Evolutionary conservation across 2,329 filamentous ascomycete species (phyloP), one percentile per base, ranked within the genome.

Genomic region (Mariannaea sp.): DNA sequence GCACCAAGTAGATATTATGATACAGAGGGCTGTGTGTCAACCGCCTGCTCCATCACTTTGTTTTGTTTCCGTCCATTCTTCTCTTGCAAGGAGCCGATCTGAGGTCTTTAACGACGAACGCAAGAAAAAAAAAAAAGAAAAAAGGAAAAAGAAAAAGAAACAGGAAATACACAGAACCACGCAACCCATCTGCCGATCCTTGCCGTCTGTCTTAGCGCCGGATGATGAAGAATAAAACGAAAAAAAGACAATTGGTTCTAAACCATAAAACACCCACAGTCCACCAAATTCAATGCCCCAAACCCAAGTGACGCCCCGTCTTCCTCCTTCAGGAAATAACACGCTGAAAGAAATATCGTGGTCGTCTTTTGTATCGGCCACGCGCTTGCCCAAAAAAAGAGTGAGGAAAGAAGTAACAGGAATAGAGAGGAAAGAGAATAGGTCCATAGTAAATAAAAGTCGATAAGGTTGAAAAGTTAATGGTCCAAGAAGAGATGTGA

Each of bases 401-500:
- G 29, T 6, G 22, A 24, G 5, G 22, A 24, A 24, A 8, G 8
- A 24, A 8, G 22, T n/a, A n/a, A n/a, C n/a, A 8, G 5, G 22
- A 20, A 17, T 2, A 14, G 8, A 36, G 49, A 40, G 49, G 49
- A 57, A 33, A 55, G 55, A 57, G 46, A 52, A 60, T 61, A 47
- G 32, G 47, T 50, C 46, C 38, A 33, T 56, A 43, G 40, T 56
- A 55, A 68, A 59, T 67, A 68, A 68, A 68, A 68, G 24, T 55
- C 53, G 54, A 59, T 68, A 68, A 60, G 53, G 53, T 60, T 66
- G 51, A 60, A 64, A 65, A 56, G 43, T 53, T 57, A 46, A 42
- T 48, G 45, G 60, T 62, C 59, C 59, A 62, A 68, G 62, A 67
- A 68, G 51, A 65, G 52, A 62, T 57, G 49, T 46, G 48, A 55